These are phyloP conservation scores for Camelina laxa DNA, from an alignment of 345 rosid species.

Conservation along the genomic window DNA sequence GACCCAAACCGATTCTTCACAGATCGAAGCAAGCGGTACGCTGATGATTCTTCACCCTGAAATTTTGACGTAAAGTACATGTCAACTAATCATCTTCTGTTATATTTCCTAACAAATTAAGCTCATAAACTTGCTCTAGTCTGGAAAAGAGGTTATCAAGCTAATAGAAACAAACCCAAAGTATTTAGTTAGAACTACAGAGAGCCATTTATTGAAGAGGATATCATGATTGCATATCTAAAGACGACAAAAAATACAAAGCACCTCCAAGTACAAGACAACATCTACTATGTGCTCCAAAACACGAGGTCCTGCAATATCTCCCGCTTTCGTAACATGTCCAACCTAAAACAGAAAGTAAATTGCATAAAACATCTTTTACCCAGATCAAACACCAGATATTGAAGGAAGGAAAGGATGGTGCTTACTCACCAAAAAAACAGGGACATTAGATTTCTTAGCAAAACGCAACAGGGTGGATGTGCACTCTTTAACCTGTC, in stretches of 20 bases:
- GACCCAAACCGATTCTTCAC: slow-evolving; percentile 96
- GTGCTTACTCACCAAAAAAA: slow-evolving; percentile 74
- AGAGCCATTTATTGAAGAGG: not conserved
- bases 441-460: slow-evolving; percentile 79
- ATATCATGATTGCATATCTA: slow-evolving; percentile 12
- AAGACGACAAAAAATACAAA: slow-evolving; percentile 37
- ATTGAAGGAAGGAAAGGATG: slow-evolving; percentile 10
- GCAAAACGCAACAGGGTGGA: slow-evolving; percentile 88
- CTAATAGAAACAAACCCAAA: slow-evolving; percentile 20
- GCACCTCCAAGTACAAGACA: slow-evolving; percentile 90
- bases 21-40: slow-evolving; percentile 91
- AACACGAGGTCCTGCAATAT: slow-evolving; percentile 96
- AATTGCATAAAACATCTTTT: slow-evolving; percentile 17
- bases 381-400: not conserved
- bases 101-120: slow-evolving; percentile 18
- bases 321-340: slow-evolving; percentile 92
- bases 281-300: slow-evolving; percentile 99
- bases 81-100: slow-evolving; percentile 7
- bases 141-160: slow-evolving; percentile 15
- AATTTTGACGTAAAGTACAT: slow-evolving; percentile 20
- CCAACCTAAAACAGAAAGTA: slow-evolving; percentile 63
- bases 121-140: not conserved
- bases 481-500: slow-evolving; percentile 91
- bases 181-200: slow-evolving; percentile 2
- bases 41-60: slow-evolving; percentile 84